These are phyloP conservation scores for Stemphylium beticola DNA, from an alignment of 2,329 filamentous ascomycete species.

Conservation along the genomic window DNA sequence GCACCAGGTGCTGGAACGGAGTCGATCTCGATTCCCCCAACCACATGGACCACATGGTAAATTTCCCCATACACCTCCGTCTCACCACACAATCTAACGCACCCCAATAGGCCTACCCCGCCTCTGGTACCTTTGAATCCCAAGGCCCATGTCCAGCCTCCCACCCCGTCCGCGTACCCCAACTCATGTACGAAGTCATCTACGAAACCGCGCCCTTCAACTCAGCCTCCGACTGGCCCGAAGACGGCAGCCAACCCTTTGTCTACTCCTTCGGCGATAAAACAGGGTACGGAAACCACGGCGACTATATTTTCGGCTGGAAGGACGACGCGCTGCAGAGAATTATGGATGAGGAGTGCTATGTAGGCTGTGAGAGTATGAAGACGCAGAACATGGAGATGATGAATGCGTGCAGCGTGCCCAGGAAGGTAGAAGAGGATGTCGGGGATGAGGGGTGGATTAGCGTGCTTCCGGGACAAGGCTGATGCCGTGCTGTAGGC, in stretches of 20 bases:
- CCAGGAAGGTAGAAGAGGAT: slow-evolving; percentile 55
- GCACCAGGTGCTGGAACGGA: slow-evolving; percentile 53
- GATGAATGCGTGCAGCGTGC: slow-evolving; percentile 56
- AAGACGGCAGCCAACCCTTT: slow-evolving; percentile 42
- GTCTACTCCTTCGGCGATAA: slow-evolving; percentile 46
- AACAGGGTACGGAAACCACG: slow-evolving; percentile 58
- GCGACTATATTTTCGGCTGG: slow-evolving; percentile 62
- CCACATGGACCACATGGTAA: slow-evolving; percentile 31
- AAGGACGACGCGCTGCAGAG: slow-evolving; percentile 57
- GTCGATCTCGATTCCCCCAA: slow-evolving; percentile 33
- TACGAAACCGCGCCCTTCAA: slow-evolving; percentile 48
- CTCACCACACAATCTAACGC: background rate
- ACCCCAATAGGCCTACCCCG: slow-evolving; percentile 19
- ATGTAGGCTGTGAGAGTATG: slow-evolving; percentile 51
- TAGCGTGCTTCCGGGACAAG: background rate
- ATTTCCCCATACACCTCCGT: background rate
- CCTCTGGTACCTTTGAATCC: slow-evolving; percentile 32
- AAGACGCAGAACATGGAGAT: slow-evolving; percentile 54
- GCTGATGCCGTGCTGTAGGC: too few species aligned
- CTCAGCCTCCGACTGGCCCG: slow-evolving; percentile 27
- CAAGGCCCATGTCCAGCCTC: slow-evolving; percentile 58
- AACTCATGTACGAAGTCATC: slow-evolving; percentile 38
- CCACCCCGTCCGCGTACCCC: slow-evolving; percentile 51
- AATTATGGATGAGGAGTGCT: slow-evolving; percentile 44
- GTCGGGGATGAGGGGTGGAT: slow-evolving; percentile 49